Evolutionary conservation across 192 early-diverging fungal species (phyloP).

Genomic region (Podila minutissima): DNA sequence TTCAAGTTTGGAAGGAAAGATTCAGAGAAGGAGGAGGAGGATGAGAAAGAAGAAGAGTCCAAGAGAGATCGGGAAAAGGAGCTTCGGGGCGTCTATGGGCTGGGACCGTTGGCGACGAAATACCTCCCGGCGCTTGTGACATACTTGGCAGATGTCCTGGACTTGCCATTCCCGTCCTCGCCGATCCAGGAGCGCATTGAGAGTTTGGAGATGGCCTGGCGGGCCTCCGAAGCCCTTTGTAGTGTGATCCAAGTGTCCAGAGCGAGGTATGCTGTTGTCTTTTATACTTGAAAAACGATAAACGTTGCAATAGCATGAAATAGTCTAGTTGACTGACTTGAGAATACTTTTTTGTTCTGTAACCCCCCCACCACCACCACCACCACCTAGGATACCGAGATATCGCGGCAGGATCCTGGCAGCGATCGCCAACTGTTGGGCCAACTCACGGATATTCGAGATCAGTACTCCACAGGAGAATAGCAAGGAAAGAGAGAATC

Average conservation of each 20-base stretch:
- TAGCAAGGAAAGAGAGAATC: neutral
- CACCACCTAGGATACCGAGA: conserved; percentile 19
- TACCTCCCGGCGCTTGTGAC: conserved; percentile 28
- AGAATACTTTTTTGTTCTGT: no score
- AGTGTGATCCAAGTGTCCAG: conserved; percentile 18
- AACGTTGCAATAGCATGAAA: no score
- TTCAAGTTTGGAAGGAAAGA: neutral
- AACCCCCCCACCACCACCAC: no score
- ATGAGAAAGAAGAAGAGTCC: neutral
- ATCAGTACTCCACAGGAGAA: neutral
- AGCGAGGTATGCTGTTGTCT: conserved; percentile 14
- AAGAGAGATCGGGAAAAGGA: neutral
- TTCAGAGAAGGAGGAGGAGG: neutral
- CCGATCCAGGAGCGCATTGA: conserved; percentile 7
- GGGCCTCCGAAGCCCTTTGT: conserved; percentile 12
- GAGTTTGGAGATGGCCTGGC: conserved; percentile 28
- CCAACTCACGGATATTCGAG: conserved; percentile 34
- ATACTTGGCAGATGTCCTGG: conserved; percentile 15
- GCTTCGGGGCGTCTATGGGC: conserved; percentile 28
- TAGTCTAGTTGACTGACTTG: no score
- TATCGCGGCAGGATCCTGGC: conserved; percentile 36
- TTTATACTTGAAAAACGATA: neutral
- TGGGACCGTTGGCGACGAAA: conserved; percentile 28
- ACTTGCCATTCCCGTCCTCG: conserved; percentile 22
- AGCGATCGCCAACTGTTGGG: conserved; percentile 35